Conservation (phyloP, 805 yeast species). For the Sugiyamaella chiloensis region DNA sequence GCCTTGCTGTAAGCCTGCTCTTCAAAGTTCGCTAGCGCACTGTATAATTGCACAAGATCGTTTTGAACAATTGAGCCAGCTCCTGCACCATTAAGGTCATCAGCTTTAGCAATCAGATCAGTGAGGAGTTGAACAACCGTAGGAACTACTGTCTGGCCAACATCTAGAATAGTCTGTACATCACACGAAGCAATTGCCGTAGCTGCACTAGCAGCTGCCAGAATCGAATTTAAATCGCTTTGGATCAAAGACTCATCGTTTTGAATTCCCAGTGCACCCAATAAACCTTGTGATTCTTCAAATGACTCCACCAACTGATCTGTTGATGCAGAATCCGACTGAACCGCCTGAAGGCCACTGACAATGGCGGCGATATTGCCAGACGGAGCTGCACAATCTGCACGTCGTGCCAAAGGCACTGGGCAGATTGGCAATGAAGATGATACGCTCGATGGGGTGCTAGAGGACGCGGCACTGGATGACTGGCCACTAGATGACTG, state of each 20-base stretch:
- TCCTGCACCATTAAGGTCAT: conserved; percentile 25
- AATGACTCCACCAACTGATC: conserved; percentile 14
- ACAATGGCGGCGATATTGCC: conserved; percentile 5
- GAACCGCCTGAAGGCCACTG: conserved; percentile 15
- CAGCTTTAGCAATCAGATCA: conserved; percentile 24
- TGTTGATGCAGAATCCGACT: conserved; percentile 11
- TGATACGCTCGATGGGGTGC: too few species aligned
- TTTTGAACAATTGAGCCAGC: conserved; percentile 23
- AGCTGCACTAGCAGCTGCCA: conserved; percentile 11
- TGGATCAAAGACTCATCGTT: conserved; percentile 21
- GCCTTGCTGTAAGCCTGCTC: conserved; percentile 17
- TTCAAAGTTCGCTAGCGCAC: conserved; percentile 23
- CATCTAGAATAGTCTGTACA: conserved; percentile 11
- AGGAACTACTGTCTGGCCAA: conserved; percentile 17
- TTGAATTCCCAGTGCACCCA: conserved; percentile 32
- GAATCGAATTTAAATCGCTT: conserved; percentile 18
- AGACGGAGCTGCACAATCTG: conserved; percentile 2
- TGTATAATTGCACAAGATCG: conserved; percentile 24
- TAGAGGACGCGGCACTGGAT: too few species aligned
- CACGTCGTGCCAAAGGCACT: not conserved
- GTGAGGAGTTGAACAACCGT: conserved; percentile 17
- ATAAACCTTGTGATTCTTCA: conserved; percentile 22
- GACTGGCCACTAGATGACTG: too few species aligned
- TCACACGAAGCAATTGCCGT: conserved; percentile 5
- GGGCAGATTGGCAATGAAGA: not conserved